These are phyloP conservation scores for Durotheca rogersii DNA, from an alignment of 495 filamentous ascomycete species.

Conservation along the genomic window DNA sequence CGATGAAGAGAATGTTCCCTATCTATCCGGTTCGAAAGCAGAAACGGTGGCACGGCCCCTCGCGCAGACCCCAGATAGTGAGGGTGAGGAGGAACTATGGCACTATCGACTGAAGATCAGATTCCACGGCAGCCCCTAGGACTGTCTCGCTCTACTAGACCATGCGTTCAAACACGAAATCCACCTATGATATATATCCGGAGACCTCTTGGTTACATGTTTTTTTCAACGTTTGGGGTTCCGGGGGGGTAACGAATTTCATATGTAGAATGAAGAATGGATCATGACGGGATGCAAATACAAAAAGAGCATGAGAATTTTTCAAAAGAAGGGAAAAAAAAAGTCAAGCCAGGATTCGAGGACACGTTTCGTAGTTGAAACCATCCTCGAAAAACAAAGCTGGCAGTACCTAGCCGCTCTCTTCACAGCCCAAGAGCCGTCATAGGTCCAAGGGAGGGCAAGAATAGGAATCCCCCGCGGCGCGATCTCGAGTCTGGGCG, in stretches of 20 bases:
- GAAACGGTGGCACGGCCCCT: slow-evolving; percentile 29
- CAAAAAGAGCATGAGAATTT: background rate
- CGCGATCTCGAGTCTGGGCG: too few species aligned
- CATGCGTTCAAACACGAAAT: slow-evolving; percentile 4
- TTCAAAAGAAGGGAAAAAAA: too few species aligned
- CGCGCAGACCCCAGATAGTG: slow-evolving; percentile 17
- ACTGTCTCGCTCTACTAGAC: background rate
- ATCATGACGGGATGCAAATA: slow-evolving; percentile 21
- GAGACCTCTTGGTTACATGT: background rate
- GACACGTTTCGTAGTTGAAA: too few species aligned
- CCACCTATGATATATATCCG: background rate
- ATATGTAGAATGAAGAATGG: slow-evolving; percentile 31
- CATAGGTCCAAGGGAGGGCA: too few species aligned
- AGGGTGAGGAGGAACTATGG: slow-evolving; percentile 23
- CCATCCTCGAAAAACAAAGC: too few species aligned
- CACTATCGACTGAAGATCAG: slow-evolving; percentile 18
- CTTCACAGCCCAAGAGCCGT: too few species aligned
- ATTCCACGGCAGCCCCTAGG: background rate
- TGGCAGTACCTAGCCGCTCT: too few species aligned
- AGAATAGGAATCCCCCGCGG: too few species aligned
- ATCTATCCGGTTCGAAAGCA: slow-evolving; percentile 24
- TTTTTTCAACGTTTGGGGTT: slow-evolving; percentile 4
- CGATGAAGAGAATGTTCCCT: slow-evolving; percentile 9
- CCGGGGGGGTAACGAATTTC: slow-evolving; percentile 18
- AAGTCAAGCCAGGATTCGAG: too few species aligned